Base-by-base conservation (phyloP, 768 basidiomycete genomes). In the Tylopilus subfusipes region DNA sequence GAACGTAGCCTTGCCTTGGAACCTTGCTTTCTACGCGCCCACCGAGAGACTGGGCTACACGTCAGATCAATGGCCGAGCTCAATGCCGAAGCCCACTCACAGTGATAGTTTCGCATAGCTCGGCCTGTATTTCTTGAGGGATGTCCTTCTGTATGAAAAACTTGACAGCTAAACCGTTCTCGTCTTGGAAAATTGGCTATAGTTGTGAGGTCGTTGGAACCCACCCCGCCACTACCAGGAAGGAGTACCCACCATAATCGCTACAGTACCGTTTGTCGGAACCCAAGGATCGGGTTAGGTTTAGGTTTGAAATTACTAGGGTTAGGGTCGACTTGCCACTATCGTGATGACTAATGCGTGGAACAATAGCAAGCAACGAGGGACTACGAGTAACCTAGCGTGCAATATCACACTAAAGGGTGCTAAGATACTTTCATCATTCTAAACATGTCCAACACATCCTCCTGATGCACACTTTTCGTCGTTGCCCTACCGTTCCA, bases 111-210 rank as follows among this genome's bases (percentile, higher is more conserved):
- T 89, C 86, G 63, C 83, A 85, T 29, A 90, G 69, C 56, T 90
- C 85, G 18, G 84, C 83, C 60, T 87, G 85, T 21, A 82, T 75
- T 60, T 85, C 82, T 53, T 84, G 77, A 4, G 81, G 70, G 10
- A 92, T 75, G 67, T 91, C 88, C 63, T 88, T 89, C 65, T 91
- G 89, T 19, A 92, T 80, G 68, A 91, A 92, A 66, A 92, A 92
- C 64, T 91, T 92, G 76, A 89, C 72, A 3, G 87, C 80, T 48
- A 87, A 69, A 36, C 83, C 84, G 63, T 78, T 81, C 57, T 61
- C 68, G 60, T 88, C 88, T 67, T 88, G 86, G 53, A 90, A 90
- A 54, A 90, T 82, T 44, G 84, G 82, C 86, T 88, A 33, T 36
- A 12, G 31, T 52, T 24, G 45, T 53, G 51, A 61, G 45, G 34